These are phyloP conservation scores for Quercus engelmannii DNA, from an alignment of 306 rosid genomes.

Conservation along the genomic window DNA sequence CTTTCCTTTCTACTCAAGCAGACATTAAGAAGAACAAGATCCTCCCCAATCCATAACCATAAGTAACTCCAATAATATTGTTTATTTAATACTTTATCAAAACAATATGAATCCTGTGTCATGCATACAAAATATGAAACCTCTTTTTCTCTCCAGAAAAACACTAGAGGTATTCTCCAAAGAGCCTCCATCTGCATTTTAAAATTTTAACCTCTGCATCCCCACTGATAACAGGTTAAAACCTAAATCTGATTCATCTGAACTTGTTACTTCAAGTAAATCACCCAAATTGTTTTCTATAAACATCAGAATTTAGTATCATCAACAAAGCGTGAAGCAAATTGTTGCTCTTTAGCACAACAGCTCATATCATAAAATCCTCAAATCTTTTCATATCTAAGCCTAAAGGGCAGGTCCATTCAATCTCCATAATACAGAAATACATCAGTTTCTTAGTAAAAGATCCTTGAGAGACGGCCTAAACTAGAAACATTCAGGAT, in stretches of 20 bases:
- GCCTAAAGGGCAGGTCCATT: constrained; percentile 27
- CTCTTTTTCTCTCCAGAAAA: constrained; percentile 24
- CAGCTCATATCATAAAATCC: constrained; percentile 43
- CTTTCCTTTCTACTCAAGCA: background rate
- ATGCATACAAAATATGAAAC: constrained; percentile 6
- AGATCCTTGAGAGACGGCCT: constrained; percentile 31
- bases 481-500: constrained; percentile 31
- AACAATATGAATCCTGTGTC: constrained; percentile 29
- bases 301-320: constrained; percentile 24
- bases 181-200: constrained; percentile 31
- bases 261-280: constrained; percentile 29
- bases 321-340: constrained; percentile 17
- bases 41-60: constrained; percentile 14
- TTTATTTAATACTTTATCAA: constrained; percentile 15
- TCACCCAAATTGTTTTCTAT: constrained; percentile 31
- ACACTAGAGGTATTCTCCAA: constrained; percentile 31
- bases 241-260: constrained; percentile 19
- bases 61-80: constrained; percentile 17
- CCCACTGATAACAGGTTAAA: constrained; percentile 35
- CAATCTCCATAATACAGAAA: constrained; percentile 29
- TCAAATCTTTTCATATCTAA: constrained; percentile 38
- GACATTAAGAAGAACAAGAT: background rate
- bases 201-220: constrained; percentile 26
- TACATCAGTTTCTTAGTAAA: constrained; percentile 32
- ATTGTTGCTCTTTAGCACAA: constrained; percentile 23